A percentile compares a stretch with the other conserved stretches of the same genome.
These are phyloP conservation scores for Peniophora sp. DNA, from an alignment of 1,284 basidiomycete genomes.

Conservation along the genomic window DNA sequence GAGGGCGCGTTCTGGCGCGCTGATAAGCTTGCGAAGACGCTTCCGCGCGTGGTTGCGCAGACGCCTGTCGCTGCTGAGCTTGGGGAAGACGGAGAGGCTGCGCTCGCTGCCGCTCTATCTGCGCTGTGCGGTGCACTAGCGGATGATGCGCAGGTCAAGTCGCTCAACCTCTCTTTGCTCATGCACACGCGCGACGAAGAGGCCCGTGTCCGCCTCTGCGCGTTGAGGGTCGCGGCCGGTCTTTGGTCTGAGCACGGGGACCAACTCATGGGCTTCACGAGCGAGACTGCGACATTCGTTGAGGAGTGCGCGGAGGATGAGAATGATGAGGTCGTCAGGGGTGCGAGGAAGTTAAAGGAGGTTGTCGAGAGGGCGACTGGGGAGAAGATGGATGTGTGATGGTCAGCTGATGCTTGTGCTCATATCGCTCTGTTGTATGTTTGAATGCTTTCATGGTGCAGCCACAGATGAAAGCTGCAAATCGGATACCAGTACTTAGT, in stretches of 20 bases:
- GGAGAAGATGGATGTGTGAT: conserved; percentile 3
- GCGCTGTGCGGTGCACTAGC: conserved; percentile 48
- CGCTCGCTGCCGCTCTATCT: conserved; percentile 40
- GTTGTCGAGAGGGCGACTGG: conserved; percentile 65
- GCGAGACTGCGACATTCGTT: conserved; percentile 78
- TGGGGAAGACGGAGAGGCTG: conserved; percentile 28
- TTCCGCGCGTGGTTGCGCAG: conserved; percentile 57
- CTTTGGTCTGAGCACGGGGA: conserved; percentile 78
- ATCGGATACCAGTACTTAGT: too few species aligned
- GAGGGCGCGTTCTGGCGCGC: conserved; percentile 90
- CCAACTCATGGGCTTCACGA: conserved; percentile 62
- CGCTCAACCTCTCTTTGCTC: conserved; percentile 77
- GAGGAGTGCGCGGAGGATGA: conserved; percentile 79
- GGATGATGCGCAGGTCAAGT: conserved; percentile 66
- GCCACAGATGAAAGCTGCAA: too few species aligned
- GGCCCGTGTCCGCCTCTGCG: conserved; percentile 54
- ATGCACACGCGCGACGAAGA: conserved; percentile 85
- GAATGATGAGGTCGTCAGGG: conserved; percentile 66
- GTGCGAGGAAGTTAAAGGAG: conserved; percentile 55
- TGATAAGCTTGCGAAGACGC: conserved; percentile 61
- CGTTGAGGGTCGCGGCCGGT: conserved; percentile 60
- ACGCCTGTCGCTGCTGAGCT: conserved; percentile 38
- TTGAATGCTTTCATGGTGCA: too few species aligned
- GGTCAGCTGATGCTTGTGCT: too few species aligned
- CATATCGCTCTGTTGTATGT: too few species aligned